Evolutionary conservation across 2,329 filamentous ascomycete species (phyloP).

Genomic region (Furcasterigmium sp.): DNA sequence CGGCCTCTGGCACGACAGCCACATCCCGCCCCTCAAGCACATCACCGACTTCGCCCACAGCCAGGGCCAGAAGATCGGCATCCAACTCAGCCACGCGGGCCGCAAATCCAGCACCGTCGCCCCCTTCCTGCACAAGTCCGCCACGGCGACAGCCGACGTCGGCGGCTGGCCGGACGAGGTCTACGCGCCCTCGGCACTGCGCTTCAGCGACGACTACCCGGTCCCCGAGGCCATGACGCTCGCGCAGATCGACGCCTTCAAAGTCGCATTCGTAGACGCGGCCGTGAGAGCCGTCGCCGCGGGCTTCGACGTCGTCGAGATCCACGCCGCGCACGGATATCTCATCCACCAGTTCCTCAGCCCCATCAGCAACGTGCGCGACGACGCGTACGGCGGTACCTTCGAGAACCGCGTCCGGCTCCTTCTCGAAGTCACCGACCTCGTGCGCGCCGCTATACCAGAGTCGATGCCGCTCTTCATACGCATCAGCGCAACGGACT

Average conservation of each 20-base stretch:
- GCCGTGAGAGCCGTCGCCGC: constrained; percentile 51
- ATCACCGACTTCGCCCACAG: constrained; percentile 55
- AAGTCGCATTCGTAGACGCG: constrained; percentile 51
- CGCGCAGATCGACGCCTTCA: constrained; percentile 59
- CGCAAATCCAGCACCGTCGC: constrained; percentile 52
- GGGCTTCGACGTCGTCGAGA: constrained; percentile 51
- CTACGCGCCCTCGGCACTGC: constrained; percentile 16
- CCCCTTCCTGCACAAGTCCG: constrained; percentile 59
- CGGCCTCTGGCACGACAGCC: constrained; percentile 65
- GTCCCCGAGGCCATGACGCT: constrained; percentile 50
- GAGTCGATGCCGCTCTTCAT: constrained; percentile 63
- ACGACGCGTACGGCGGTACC: constrained; percentile 40
- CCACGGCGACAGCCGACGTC: constrained; percentile 39
- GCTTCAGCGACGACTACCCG: constrained; percentile 19
- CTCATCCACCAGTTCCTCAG: constrained; percentile 41
- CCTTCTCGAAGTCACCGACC: constrained; percentile 42
- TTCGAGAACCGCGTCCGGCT: constrained; percentile 39
- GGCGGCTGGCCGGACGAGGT: constrained; percentile 40
- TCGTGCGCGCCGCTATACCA: constrained; percentile 55
- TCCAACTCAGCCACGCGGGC: constrained; percentile 73
- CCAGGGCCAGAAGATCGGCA: constrained; percentile 58
- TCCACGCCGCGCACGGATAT: constrained; percentile 42
- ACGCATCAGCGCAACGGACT: constrained; percentile 66
- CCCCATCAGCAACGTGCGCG: constrained; percentile 36
- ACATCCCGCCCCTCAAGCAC: constrained; percentile 52